phyloP scores from a whole-genome alignment of 78 protist genomes.

The Tieghemostelium lacteum region DNA sequence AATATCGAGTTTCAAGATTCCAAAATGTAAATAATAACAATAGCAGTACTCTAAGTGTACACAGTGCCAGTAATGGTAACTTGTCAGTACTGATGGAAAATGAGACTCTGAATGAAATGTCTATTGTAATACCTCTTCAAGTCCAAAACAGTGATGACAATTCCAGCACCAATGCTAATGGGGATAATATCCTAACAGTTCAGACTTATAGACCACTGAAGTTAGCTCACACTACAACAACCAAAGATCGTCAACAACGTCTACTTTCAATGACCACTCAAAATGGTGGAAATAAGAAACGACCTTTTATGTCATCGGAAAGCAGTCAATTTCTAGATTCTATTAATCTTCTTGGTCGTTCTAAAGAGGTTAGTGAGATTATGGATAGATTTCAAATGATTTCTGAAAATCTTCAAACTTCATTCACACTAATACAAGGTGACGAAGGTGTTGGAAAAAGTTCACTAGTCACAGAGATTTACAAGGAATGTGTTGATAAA shows the following conservation, averaged over 20 bases:
- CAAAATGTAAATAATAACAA: no score
- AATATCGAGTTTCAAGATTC: not conserved
- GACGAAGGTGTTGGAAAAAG: slow-evolving; percentile 55
- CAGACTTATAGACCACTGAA: slow-evolving; percentile 7
- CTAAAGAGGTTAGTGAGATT: slow-evolving; percentile 4
- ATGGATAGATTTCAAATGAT: slow-evolving; percentile 2
- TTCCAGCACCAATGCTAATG: not conserved
- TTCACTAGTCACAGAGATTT: slow-evolving; percentile 46
- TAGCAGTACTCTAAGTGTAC: not conserved
- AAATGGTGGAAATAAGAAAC: not conserved
- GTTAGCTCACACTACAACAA: slow-evolving; percentile 39
- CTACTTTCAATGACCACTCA: not conserved
- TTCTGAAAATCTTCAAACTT: slow-evolving; percentile 8
- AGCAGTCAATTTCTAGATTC: slow-evolving; percentile 1
- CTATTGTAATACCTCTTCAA: not conserved
- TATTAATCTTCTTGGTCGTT: slow-evolving; percentile 21
- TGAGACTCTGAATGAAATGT: not conserved
- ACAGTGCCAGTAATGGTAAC: no score
- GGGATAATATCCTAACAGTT: not conserved
- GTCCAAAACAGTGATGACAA: no score
- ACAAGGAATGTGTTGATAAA: not conserved
- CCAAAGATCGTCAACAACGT: slow-evolving; percentile 22
- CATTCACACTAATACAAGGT: slow-evolving; percentile 32
- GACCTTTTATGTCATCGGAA: not conserved
- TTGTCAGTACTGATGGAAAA: no score